A percentile compares a stretch with the other conserved stretches of the same genome.
Conservation (phyloP, 2,329 filamentous ascomycete genomes). For the Xylariaceae sp. region DNA sequence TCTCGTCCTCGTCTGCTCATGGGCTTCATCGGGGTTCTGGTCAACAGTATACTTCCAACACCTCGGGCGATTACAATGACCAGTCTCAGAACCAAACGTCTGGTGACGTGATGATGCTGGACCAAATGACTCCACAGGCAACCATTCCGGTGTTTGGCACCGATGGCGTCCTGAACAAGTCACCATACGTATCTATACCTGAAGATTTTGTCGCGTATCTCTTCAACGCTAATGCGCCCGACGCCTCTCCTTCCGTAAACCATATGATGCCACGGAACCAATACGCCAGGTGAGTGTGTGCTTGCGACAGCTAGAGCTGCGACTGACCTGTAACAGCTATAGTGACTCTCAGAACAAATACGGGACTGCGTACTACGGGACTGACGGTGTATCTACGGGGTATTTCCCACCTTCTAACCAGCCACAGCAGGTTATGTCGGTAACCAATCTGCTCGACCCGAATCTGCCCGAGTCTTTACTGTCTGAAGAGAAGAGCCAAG, state of each 20-base stretch:
- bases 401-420: slow-evolving; percentile 50
- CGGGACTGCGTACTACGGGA: slow-evolving; percentile 40
- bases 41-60: slow-evolving; percentile 30
- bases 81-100: slow-evolving; percentile 33
- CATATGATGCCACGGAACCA: slow-evolving; percentile 39
- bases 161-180: slow-evolving; percentile 71
- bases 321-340: slow-evolving; percentile 36
- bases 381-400: slow-evolving; percentile 39
- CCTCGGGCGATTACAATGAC: slow-evolving; percentile 39
- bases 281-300: no score
- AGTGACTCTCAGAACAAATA: slow-evolving; percentile 44
- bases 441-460: slow-evolving; percentile 76
- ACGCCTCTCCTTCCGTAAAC: slow-evolving; percentile 43
- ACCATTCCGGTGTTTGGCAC: slow-evolving; percentile 82
- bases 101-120: slow-evolving; percentile 51
- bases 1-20: slow-evolving; percentile 33
- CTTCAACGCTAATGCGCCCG: slow-evolving; percentile 61
- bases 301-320: no score
- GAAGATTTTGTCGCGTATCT: slow-evolving; percentile 83
- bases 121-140: slow-evolving; percentile 55
- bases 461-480: slow-evolving; percentile 71
- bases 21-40: slow-evolving; percentile 27
- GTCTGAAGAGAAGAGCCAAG: slow-evolving; percentile 79
- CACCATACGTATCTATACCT: slow-evolving; percentile 73
- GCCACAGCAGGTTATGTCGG: slow-evolving; percentile 78